Conservation (phyloP, 2,329 filamentous ascomycete genomes). For the Fusarium hainanense region DNA sequence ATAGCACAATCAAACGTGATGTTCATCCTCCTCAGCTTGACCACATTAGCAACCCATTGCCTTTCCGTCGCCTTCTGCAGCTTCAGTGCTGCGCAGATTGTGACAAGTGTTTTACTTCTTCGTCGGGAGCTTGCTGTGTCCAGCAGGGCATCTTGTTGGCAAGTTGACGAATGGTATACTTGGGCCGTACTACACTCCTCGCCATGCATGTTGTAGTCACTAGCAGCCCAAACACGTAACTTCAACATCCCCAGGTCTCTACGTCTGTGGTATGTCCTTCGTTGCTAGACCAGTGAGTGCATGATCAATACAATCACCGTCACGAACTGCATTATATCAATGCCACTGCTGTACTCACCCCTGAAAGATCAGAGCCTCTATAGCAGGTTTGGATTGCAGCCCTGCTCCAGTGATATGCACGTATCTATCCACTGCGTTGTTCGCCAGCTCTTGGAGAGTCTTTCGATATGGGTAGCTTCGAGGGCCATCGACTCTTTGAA, state of each 20-base stretch:
- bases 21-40: not conserved
- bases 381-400: not conserved
- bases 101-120: not conserved
- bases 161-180: not conserved
- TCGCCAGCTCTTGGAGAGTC: not conserved
- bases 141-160: not conserved
- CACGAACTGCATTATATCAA: not conserved
- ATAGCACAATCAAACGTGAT: no score
- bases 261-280: not conserved
- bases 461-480: not conserved
- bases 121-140: not conserved
- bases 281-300: not conserved
- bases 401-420: no score
- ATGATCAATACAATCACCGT: not conserved
- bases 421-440: not conserved
- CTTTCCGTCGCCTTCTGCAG: not conserved
- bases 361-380: not conserved
- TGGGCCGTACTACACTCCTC: not conserved
- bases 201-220: not conserved
- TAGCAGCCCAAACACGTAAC: not conserved
- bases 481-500: not conserved
- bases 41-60: no score
- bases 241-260: not conserved
- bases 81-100: not conserved
- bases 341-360: not conserved